Percentiles rank a stretch among this genome's conserved stretches.
Conservation (phyloP, 108 stramenopile species). For the Nitzschia sp. region DNA sequence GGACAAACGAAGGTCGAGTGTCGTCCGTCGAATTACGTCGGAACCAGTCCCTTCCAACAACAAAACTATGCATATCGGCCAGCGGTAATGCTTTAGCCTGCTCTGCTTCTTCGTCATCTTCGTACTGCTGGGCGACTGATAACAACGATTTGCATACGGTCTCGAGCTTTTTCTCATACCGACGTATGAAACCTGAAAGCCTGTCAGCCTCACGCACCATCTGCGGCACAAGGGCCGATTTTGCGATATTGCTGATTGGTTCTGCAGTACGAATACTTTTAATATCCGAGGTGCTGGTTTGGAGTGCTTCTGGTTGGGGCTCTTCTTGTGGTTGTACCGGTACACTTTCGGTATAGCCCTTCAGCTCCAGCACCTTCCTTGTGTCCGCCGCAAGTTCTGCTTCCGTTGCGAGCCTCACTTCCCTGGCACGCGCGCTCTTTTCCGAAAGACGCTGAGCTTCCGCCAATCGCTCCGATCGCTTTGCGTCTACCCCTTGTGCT, state of each 20-base stretch:
- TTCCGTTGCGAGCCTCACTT: conserved; percentile 13
- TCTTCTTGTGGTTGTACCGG: neutral
- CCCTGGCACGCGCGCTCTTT: conserved; percentile 10
- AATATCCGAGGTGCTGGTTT: neutral
- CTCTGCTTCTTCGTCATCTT: conserved; percentile 7
- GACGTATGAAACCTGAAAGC: conserved; percentile 27
- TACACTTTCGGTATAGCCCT: neutral
- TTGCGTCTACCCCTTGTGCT: neutral
- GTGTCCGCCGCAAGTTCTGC: conserved; percentile 6
- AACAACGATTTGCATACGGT: conserved; percentile 32
- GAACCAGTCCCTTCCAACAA: conserved; percentile 29
- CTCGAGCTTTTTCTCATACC: conserved; percentile 37
- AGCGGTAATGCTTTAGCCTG: conserved; percentile 5
- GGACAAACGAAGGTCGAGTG: neutral
- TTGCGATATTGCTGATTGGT: neutral
- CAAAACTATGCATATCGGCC: conserved; percentile 19
- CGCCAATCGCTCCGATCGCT: neutral
- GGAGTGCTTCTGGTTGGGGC: neutral
- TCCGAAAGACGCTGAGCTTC: conserved; percentile 15
- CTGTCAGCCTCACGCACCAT: conserved; percentile 33
- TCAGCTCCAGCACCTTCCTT: neutral
- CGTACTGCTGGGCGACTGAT: conserved; percentile 8
- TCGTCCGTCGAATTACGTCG: conserved; percentile 7
- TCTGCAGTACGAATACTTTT: neutral
- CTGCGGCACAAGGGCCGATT: conserved; percentile 9